Conservation (phyloP, 495 filamentous ascomycete genomes). For the Hypomontagnella submonticulosa region DNA sequence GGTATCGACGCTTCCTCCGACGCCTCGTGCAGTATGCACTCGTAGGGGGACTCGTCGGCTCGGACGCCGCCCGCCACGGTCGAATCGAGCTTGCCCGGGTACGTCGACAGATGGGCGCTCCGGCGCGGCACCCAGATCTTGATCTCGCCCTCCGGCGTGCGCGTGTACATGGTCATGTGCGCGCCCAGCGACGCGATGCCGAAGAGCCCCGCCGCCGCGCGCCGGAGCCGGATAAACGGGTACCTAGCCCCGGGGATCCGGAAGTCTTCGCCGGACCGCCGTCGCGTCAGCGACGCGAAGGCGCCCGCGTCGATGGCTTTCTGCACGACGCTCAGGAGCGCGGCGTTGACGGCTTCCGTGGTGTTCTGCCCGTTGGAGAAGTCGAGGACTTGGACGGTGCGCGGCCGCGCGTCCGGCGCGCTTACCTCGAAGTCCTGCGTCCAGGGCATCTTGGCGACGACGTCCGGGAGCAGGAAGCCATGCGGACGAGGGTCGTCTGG, state of each 20-base stretch:
- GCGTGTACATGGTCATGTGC: conserved; percentile 76
- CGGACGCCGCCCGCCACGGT: conserved; percentile 81
- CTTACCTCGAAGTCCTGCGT: conserved; percentile 48
- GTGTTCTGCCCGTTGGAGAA: conserved; percentile 27
- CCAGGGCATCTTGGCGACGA: conserved; percentile 54
- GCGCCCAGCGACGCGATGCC: conserved; percentile 82
- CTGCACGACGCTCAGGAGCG: conserved; percentile 45
- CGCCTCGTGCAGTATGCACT: conserved; percentile 76
- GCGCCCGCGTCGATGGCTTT: conserved; percentile 36
- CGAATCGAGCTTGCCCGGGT: conserved; percentile 80
- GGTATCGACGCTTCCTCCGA: conserved; percentile 80
- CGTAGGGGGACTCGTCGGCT: conserved; percentile 70
- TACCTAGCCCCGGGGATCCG: conserved; percentile 50
- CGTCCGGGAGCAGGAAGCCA: conserved; percentile 49
- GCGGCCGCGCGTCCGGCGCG: conserved; percentile 23
- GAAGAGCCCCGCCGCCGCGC: conserved; percentile 73
- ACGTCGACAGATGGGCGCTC: conserved; percentile 74
- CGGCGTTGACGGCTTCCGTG: conserved; percentile 27
- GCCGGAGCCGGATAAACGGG: conserved; percentile 64
- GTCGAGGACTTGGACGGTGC: conserved; percentile 45
- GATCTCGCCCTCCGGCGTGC: conserved; percentile 61
- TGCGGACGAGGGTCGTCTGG: conserved; percentile 28
- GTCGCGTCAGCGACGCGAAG: conserved; percentile 42
- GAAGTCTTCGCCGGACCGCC: conserved; percentile 53
- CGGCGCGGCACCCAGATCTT: conserved; percentile 81